Evolutionary conservation across 345 rosid genomes (phyloP), one percentile per base, ranked within the genome.

Genomic region (Zanthoxylum bungeanum): DNA sequence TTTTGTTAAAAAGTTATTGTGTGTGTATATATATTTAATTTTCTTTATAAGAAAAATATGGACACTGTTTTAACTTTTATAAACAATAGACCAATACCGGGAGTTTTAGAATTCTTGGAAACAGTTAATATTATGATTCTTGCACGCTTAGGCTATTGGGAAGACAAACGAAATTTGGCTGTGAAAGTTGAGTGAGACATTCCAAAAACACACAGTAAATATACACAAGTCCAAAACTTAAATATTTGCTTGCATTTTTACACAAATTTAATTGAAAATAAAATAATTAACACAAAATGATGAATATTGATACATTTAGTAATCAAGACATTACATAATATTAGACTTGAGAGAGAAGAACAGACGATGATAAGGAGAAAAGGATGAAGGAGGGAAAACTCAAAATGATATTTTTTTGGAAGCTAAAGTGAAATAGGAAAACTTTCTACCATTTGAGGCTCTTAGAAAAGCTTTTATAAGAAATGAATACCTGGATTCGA

Each of bases 111-210:
- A 56, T 19, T 69, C 19, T 30, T 14, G 39, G 73, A 2, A 12
- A 36, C 31, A 17, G 63, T 56, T 39, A 37, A 33, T n/a, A 46
- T 27, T 52, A 33, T 64, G 58, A 46, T 66, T 65, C 69, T 60
- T 70, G 56, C 76, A 70, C 75, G 76, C 53, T 73, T 66, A 70
- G 69, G 22, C 19, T 73, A 40, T 56, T n/a, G 67, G 67, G 47
- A 60, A 49, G 67, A 60, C 66, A 30, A 56, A 16, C 25, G 47
- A 71, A 33, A 34, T 60, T 34, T 71, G 67, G 60, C 34, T 31
- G 65, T 70, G 65, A 59, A 34, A 21, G 42, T 37, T 11, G 36
- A 11, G 21, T 16, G 31, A 39, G 33, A 39, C 10, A 25, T 21
- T 66, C 30, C 30, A 30, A 49, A 50, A 49, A 49, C 24, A n/a